Conservation (phyloP, 345 rosid species). For the Ceriops tagal region DNA sequence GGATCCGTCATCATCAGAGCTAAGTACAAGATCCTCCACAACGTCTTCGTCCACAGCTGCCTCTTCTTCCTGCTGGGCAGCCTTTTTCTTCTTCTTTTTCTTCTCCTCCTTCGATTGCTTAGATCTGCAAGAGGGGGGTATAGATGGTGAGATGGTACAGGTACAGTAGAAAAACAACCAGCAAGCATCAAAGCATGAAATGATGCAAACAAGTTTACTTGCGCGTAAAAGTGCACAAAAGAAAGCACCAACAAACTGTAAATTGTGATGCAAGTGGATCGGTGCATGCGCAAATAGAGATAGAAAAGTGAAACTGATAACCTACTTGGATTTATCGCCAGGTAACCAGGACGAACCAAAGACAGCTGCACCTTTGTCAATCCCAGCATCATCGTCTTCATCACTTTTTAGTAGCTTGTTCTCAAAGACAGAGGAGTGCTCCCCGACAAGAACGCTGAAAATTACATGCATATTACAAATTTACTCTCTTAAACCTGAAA, state of each 20-base stretch:
- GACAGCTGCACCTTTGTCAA: conserved; percentile 51
- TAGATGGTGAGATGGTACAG: neutral
- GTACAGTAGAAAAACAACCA: neutral
- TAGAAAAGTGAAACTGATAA: conserved; percentile 1
- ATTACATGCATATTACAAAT: conserved; percentile 12
- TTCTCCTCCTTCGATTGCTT: conserved; percentile 44
- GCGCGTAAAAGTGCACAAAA: neutral
- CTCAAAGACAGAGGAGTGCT: conserved; percentile 56
- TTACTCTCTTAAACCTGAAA: neutral
- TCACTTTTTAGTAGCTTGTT: conserved; percentile 46
- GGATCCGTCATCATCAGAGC: conserved; percentile 77
- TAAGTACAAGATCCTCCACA: conserved; percentile 79
- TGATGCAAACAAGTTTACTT: neutral
- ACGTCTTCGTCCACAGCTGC: conserved; percentile 64
- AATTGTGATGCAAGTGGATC: neutral
- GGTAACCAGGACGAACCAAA: conserved; percentile 92
- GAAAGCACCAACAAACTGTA: neutral
- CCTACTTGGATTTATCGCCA: conserved; percentile 56
- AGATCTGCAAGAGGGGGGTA: conserved; percentile 30
- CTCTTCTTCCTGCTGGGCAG: conserved; percentile 23
- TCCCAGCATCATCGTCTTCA: conserved; percentile 47
- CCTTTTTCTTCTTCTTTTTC: conserved; percentile 41
- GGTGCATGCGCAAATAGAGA: neutral
- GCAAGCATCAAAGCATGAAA: neutral
- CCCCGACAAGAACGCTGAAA: conserved; percentile 82